Base-by-base conservation (phyloP, 257 asterid species). In the Coffea eugenioides region DNA sequence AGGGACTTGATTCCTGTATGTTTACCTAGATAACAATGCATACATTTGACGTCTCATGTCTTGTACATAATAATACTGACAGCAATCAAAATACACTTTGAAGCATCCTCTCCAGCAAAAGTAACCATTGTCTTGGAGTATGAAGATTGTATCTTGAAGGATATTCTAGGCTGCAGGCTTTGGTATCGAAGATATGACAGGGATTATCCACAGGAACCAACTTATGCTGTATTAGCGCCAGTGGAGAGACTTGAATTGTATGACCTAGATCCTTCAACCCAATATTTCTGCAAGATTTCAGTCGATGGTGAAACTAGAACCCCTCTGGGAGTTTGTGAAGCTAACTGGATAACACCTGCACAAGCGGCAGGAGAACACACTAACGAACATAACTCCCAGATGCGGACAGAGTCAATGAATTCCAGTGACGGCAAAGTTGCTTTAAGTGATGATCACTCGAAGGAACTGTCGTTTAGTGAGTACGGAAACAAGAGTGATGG, bases 71-170 rank as follows among this genome's bases (percentile, higher is more conserved):
- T 71, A n/a, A 57, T 25, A 21, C 52, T 62, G 56, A 65, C 79
- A 84, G 88, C 79, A 51, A 75, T 85, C 85, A 79, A 64, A 80
- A 41, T 84, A 46, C 83, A 66, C 71, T 76, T 82, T n/a, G 77
- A 82, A 74, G 88, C 78, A 71, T 78, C 66, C 20, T 85, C 86
- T 85, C 84, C 88, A 21, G 76, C 85, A n/a, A 73, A 79, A 71
- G 78, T 85, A 57, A 80, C 81, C 20, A 69, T 85, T 73, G 65
- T 25, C 67, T 83, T 85, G 25, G 77, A 85, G 69, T 82, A 80
- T 76, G 82, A 79, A 12, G 84, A 82, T 68, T 27, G 16, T 79
- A 31, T 71, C 45, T 23, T 72, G 54, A 82, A 59, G 54, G 88
- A 81, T 79, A 68, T 79, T 49, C 39, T 59, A 70, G 80, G 83